Evolutionary conservation across 352 stramenopile genomes (phyloP).

Genomic region (Phytopythium helicoides): DNA sequence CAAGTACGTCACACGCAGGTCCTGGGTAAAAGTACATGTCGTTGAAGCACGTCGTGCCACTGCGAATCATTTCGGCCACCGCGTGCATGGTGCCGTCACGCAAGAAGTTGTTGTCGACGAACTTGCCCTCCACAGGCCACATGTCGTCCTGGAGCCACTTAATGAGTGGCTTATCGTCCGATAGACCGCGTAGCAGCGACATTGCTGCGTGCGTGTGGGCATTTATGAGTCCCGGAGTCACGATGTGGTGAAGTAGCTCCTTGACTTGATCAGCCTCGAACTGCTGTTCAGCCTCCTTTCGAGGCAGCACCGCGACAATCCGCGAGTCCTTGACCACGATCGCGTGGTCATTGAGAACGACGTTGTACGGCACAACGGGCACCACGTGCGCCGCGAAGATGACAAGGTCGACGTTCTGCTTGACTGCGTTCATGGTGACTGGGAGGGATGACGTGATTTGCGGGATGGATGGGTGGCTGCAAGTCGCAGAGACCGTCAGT

Average conservation of each 20-base stretch:
- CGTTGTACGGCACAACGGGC: slow-evolving; percentile 68
- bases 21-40: slow-evolving; percentile 91
- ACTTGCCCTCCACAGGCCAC: slow-evolving; percentile 80
- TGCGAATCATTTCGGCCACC: slow-evolving; percentile 86
- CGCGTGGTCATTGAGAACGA: slow-evolving; percentile 69
- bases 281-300: slow-evolving; percentile 37
- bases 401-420: slow-evolving; percentile 56
- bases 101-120: slow-evolving; percentile 73
- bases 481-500: too few relatives aligned
- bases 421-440: slow-evolving; percentile 13
- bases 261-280: slow-evolving; percentile 44
- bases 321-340: slow-evolving; percentile 59
- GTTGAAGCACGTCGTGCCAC: slow-evolving; percentile 88
- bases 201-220: slow-evolving; percentile 86
- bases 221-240: slow-evolving; percentile 87
- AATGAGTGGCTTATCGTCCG: slow-evolving; percentile 84
- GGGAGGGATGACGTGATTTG: background rate
- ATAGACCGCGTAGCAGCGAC: slow-evolving; percentile 80
- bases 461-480: too few relatives aligned
- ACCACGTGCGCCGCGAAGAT: slow-evolving; percentile 76
- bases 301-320: slow-evolving; percentile 78
- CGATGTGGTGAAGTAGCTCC: slow-evolving; percentile 61
- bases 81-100: slow-evolving; percentile 70
- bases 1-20: slow-evolving; percentile 47
- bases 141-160: slow-evolving; percentile 87